Percentiles rank a stretch among this genome's conserved stretches.
Evolutionary conservation across 2,329 filamentous ascomycete species (phyloP).

Genomic region (Alternaria sp.): DNA sequence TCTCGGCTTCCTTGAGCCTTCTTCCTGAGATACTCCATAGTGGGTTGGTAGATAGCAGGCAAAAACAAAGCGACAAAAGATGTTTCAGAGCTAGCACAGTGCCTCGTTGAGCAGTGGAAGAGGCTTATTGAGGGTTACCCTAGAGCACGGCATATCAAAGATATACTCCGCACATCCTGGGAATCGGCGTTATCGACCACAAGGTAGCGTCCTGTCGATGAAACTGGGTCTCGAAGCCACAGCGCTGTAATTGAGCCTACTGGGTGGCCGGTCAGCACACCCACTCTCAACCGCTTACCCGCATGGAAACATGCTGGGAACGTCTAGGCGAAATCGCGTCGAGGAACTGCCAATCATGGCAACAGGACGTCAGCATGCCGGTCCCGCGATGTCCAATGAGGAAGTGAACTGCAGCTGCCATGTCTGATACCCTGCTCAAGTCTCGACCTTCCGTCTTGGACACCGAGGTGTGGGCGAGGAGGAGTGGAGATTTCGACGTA

Average conservation of each 20-base stretch:
- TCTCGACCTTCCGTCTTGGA: conserved; percentile 25
- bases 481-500: conserved; percentile 10
- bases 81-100: background rate
- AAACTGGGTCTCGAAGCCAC: conserved; percentile 3
- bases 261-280: conserved; percentile 21
- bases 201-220: conserved; percentile 1
- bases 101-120: background rate
- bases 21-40: conserved; percentile 33
- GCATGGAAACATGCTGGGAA: conserved; percentile 21
- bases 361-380: conserved; percentile 1
- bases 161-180: conserved; percentile 8
- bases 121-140: background rate
- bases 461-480: conserved; percentile 7
- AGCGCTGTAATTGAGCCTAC: conserved; percentile 20
- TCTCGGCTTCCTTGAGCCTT: conserved; percentile 20
- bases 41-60: background rate
- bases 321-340: conserved; percentile 5
- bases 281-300: conserved; percentile 7
- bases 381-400: conserved; percentile 9
- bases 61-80: background rate
- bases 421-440: conserved; percentile 8
- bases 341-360: conserved; percentile 7
- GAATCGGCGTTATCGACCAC: background rate
- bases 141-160: background rate
- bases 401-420: conserved; percentile 17